These are phyloP conservation scores for Corallochytrium limacisporum DNA, from an alignment of 78 protist species.

Conservation along the genomic window DNA sequence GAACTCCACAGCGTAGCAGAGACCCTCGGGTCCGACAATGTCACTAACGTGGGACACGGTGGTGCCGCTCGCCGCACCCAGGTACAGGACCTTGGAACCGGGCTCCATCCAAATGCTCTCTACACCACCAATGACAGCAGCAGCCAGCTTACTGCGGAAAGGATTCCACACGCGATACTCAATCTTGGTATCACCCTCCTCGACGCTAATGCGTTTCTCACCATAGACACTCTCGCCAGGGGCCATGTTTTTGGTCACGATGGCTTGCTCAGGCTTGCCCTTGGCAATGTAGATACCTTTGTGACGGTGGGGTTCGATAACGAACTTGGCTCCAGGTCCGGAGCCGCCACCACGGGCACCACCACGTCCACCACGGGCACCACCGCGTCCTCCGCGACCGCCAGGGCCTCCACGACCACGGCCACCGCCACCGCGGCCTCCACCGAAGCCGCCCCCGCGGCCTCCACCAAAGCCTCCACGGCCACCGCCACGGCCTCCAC, in stretches of 20 bases:
- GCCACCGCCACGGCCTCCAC: not conserved
- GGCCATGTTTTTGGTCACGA: slow-evolving; percentile 77
- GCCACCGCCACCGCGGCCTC: slow-evolving; percentile 18
- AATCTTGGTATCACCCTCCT: slow-evolving; percentile 62
- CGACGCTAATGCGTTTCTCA: slow-evolving; percentile 93
- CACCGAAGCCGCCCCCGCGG: not conserved
- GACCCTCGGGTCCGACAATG: slow-evolving; percentile 95
- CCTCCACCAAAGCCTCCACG: slow-evolving; percentile 40
- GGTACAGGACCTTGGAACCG: slow-evolving; percentile 96
- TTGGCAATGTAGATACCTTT: slow-evolving; percentile 79
- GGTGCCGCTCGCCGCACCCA: slow-evolving; percentile 99
- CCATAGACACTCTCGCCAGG: slow-evolving; percentile 97
- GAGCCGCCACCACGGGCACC: slow-evolving; percentile 53
- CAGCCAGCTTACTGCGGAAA: slow-evolving; percentile 98
- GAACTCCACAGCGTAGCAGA: slow-evolving; percentile 99
- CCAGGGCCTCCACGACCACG: slow-evolving; percentile 2
- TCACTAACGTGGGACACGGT: slow-evolving; percentile 98
- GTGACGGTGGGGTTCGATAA: slow-evolving; percentile 84
- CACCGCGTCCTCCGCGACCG: not conserved
- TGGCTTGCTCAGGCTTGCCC: slow-evolving; percentile 80
- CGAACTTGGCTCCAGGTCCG: slow-evolving; percentile 74
- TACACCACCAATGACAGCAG: slow-evolving; percentile 95
- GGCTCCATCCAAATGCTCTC: slow-evolving; percentile 81
- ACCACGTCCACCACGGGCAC: slow-evolving; percentile 1
- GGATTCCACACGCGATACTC: slow-evolving; percentile 99